phyloP scores from a whole-genome alignment of 1,284 basidiomycete genomes.

The Meripilus lineatus region DNA sequence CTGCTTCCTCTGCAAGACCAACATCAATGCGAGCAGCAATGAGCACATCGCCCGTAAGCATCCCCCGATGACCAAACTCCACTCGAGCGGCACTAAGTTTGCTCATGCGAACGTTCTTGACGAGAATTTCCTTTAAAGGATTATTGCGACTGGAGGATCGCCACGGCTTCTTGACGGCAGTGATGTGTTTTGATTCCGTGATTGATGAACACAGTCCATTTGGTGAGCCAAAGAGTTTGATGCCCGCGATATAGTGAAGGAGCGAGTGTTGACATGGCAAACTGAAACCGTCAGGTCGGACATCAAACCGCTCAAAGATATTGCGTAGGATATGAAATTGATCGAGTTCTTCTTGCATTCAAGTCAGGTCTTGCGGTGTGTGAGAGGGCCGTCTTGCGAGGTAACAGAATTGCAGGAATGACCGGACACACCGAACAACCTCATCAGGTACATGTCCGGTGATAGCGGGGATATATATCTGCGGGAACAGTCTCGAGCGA shows the following conservation, averaged over 20 bases:
- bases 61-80: not conserved
- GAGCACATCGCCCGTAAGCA: no score
- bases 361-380: conserved; percentile 1
- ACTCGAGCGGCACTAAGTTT: not conserved
- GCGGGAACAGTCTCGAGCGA: not conserved
- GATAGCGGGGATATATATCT: conserved; percentile 22
- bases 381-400: conserved; percentile 6
- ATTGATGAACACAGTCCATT: no score
- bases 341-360: conserved; percentile 4
- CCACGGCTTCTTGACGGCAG: conserved; percentile 15
- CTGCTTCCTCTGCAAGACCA: no score
- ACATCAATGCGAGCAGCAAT: no score
- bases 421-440: conserved; percentile 15
- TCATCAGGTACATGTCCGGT: conserved; percentile 15
- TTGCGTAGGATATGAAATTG: not conserved
- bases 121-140: conserved; percentile 9
- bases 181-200: conserved; percentile 14
- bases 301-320: conserved; percentile 1
- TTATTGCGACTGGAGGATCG: no score
- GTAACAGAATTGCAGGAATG: conserved; percentile 17
- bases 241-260: conserved; percentile 11
- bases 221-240: no score
- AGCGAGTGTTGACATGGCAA: conserved; percentile 20
- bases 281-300: conserved; percentile 6
- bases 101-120: not conserved